Evolutionary conservation across 176 grass and related monocot genomes (phyloP).

Genomic region (Microstegium vimineum): DNA sequence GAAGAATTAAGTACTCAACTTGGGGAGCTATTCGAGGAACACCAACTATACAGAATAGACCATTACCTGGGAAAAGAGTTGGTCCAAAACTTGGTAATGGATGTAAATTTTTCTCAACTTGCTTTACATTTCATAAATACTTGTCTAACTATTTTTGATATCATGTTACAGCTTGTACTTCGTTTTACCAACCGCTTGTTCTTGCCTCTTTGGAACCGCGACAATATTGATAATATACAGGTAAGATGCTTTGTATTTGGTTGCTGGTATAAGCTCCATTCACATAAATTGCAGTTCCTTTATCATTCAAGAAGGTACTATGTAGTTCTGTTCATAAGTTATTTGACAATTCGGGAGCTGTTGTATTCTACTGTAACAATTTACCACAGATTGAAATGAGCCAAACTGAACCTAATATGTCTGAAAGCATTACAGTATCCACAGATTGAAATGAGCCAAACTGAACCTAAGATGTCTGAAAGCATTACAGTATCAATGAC

Average conservation of each 20-base stretch:
- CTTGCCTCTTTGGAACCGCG: constrained; percentile 80
- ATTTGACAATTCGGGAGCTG: neutral
- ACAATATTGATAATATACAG: constrained; percentile 86
- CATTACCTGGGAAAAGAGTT: constrained; percentile 95
- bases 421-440: too few relatives aligned
- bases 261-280: neutral
- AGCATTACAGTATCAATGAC: constrained; percentile 3
- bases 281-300: neutral
- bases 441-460: neutral
- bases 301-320: constrained; percentile 9
- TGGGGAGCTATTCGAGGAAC: constrained; percentile 72
- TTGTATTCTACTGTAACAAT: neutral
- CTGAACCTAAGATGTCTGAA: constrained; percentile 6
- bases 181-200: constrained; percentile 87
- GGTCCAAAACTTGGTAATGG: constrained; percentile 85
- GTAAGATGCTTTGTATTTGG: constrained; percentile 29
- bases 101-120: constrained; percentile 21
- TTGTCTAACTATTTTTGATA: constrained; percentile 32
- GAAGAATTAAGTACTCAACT: constrained; percentile 77
- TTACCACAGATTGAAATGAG: neutral
- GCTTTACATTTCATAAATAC: neutral
- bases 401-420: too few relatives aligned
- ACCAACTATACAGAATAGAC: constrained; percentile 83
- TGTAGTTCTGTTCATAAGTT: constrained; percentile 8
- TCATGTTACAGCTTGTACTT: constrained; percentile 65